Percentiles rank a stretch among this genome's conserved stretches.
Evolutionary conservation across 2,329 filamentous ascomycete species (phyloP).

Genomic region (Coniochaeta sp.): DNA sequence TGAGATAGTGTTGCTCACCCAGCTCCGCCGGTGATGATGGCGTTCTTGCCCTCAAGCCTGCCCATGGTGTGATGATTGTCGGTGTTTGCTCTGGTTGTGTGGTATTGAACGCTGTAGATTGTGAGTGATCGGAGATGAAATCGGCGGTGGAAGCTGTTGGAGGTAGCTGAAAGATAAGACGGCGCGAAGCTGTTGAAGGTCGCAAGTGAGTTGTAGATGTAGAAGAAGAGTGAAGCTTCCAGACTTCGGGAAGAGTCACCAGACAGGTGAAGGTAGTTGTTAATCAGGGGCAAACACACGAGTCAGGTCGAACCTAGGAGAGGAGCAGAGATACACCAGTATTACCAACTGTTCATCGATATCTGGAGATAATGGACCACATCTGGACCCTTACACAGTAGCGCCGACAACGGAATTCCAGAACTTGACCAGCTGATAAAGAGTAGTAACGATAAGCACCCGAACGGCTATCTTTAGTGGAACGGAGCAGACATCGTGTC

Average conservation of each 20-base stretch:
- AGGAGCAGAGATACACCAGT: background rate
- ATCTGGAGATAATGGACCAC: too few species aligned
- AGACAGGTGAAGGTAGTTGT: too few species aligned
- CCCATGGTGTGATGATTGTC: constrained; percentile 24
- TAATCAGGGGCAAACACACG: background rate
- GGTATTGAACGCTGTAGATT: background rate
- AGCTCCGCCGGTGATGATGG: constrained; percentile 75
- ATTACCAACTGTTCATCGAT: background rate
- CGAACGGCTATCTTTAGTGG: background rate
- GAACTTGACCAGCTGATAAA: background rate
- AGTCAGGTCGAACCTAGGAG: background rate
- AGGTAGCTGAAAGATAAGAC: background rate
- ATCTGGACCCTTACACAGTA: background rate
- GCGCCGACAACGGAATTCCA: constrained; percentile 1
- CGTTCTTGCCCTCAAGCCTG: constrained; percentile 54
- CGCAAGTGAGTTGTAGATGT: too few species aligned
- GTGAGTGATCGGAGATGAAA: background rate
- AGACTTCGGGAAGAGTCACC: background rate
- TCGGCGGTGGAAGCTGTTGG: background rate
- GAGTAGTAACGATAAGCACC: background rate
- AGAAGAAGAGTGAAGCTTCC: background rate
- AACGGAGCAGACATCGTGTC: background rate
- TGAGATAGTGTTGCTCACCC: constrained; percentile 49
- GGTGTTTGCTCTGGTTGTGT: background rate
- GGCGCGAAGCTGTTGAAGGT: background rate